Evolutionary conservation across 2,329 filamentous ascomycete species (phyloP), one percentile per base, ranked within the genome.

Genomic region (Diaporthe helianthi): DNA sequence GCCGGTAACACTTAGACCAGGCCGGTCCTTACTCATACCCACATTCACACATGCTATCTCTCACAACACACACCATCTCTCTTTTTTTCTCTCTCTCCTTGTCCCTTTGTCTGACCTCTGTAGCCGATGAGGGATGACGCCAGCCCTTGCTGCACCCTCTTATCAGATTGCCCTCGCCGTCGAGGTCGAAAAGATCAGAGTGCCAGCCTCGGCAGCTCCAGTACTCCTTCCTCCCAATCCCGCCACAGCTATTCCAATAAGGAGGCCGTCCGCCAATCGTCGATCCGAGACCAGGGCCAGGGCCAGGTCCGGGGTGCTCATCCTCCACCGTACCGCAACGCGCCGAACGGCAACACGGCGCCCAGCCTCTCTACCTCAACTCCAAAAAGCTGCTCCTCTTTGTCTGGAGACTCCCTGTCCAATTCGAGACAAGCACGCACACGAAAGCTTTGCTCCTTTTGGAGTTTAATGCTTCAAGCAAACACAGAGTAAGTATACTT

Each of bases 251-350:
- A 19, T 46, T 7, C 33, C 6, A 41, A 41, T 41, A 22, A 33
- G 26, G 41, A 46, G 47, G 36, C 13, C 36, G 12, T 61, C 47
- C 58, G 58, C 58, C 41, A 33, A 61, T 61, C 58, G 58, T 17
- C 58, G 58, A 47, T 61, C 58, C 58, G 26, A 46, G 58, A 61
- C 58, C 41, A 61, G 58, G 58, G 58, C 58, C 33, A 61, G 58
- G 58, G 58, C 58, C 33, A 61, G 58, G 58, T 61, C 58, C 41
- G 24, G 58, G 41, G 24, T 47, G 58, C 58, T n/a, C 58, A 33
- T 61, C 58, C 41, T 61, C 41, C 38, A 41, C 58, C 33, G 41
- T 47, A 41, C 47, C 58, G 58, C 38, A 7, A 36, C 36, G 54
- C 36, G 31, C 54, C 15, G 54, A 24, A 60, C 54, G 9, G 54